Evolutionary conservation across 306 rosid species (phyloP), one percentile per base, ranked within the genome.

Genomic region (Dalbergia cultrata): DNA sequence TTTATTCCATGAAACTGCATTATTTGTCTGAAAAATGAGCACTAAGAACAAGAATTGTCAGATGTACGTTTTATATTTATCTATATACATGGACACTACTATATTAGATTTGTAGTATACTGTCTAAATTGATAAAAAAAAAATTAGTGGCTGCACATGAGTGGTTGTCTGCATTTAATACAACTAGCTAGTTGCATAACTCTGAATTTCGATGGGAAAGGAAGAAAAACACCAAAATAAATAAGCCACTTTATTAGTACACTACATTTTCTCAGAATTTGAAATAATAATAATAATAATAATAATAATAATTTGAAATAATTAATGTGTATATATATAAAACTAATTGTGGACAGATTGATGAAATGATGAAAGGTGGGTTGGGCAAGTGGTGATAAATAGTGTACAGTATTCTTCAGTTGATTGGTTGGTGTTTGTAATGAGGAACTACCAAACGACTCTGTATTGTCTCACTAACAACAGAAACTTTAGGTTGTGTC

Each of bases 401-500:
- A 14, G 11, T 58, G 7, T 44, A 13, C 12, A 61, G 26, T 33
- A 14, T 1, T 60, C 10, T 13, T 58, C 5, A 10, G 12, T 59
- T 54, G 63, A 56, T 82, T 61, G 67, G 67, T 61, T 50, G 77
- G 67, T 22, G 39, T 14, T 5, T 7, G 19, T n/a, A 67, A 67
- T 63, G 75, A 67, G 69, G 9, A 64, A 50, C 52, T 37, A 34
- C 52, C 41, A 75, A 26, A 60, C 79, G 13, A 61, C 61, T 47
- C 33, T 3, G 10, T 31, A 12, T 65, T 65, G 37, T 64, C 10
- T 71, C 39, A 39, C 47, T 22, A 2, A 62, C 50, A 31, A n/a
- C 7, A 35, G 35, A 17, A 76, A 76, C 5, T 64, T 34, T 8
- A 3, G 22, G 26, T 10, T 7, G 41, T 10, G 12, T 34, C 63